Evolutionary conservation across 192 early-diverging fungal species (phyloP).

Genomic region (Umbelopsis sp.): DNA sequence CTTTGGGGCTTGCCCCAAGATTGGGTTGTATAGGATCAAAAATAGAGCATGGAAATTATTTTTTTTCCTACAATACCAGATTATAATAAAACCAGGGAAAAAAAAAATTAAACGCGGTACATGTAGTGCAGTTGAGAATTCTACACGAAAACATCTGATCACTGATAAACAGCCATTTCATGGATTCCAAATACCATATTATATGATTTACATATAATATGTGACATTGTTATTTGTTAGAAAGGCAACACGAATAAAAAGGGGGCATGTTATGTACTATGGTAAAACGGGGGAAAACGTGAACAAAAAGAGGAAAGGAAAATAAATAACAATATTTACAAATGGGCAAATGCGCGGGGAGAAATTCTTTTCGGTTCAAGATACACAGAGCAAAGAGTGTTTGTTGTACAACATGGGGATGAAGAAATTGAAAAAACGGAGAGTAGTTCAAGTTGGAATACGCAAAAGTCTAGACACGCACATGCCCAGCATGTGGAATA

Average conservation of each 20-base stretch:
- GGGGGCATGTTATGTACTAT: not conserved
- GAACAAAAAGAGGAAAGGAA: not conserved
- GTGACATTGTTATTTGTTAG: not conserved
- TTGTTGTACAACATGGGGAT: conserved; percentile 13
- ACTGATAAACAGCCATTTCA: too few species aligned
- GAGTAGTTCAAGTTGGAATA: not conserved
- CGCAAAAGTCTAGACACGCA: conserved; percentile 18
- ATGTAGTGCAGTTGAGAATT: too few species aligned
- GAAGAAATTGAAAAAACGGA: not conserved
- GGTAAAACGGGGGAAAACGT: not conserved
- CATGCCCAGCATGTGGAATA: conserved; percentile 24
- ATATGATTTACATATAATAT: too few species aligned
- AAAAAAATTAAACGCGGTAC: too few species aligned
- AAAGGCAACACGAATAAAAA: not conserved
- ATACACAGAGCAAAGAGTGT: conserved; percentile 18
- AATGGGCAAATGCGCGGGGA: conserved; percentile 14
- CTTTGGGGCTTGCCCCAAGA: too few species aligned
- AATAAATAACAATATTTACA: conserved; percentile 23
- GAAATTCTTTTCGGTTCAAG: not conserved
- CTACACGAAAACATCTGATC: too few species aligned
- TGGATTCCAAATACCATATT: too few species aligned
- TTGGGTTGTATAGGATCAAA: too few species aligned
- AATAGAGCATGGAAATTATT: too few species aligned
- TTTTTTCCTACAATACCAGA: too few species aligned
- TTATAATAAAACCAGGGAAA: too few species aligned